Evolutionary conservation across 2,329 filamentous ascomycete genomes (phyloP).

Genomic region (Coniosporium tulheliwenetii): DNA sequence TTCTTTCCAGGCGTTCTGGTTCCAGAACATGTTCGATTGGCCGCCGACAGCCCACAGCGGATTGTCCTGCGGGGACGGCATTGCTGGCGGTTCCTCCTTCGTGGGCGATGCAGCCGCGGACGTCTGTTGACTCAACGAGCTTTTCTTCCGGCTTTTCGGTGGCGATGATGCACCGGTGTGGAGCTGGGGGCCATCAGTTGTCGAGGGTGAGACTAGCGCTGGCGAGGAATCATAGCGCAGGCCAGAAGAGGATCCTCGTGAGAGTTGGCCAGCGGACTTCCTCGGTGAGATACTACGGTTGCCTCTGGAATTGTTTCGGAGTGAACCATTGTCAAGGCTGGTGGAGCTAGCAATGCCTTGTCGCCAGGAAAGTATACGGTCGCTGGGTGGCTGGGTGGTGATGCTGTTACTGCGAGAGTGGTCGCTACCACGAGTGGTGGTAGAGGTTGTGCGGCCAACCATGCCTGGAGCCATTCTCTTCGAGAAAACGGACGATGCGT

Average conservation of each 20-base stretch:
- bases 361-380: conserved; percentile 80
- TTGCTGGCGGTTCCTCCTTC: conserved; percentile 1
- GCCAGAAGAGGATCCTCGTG: conserved; percentile 1
- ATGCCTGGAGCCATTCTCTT: conserved; percentile 47
- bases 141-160: no score
- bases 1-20: conserved; percentile 16
- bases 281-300: conserved; percentile 32
- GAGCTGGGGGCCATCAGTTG: background rate
- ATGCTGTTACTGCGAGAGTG: conserved; percentile 30
- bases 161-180: background rate
- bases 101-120: conserved; percentile 8
- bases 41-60: conserved; percentile 34
- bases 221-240: conserved; percentile 2
- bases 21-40: conserved; percentile 39
- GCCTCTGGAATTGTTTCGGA: conserved; percentile 11
- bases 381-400: conserved; percentile 38
- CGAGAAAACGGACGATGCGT: conserved; percentile 62
- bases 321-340: conserved; percentile 25
- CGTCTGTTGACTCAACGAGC: no score
- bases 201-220: conserved; percentile 1
- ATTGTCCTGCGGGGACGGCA: conserved; percentile 9
- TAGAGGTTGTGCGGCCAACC: conserved; percentile 32
- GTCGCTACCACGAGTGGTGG: conserved; percentile 37
- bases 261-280: background rate
- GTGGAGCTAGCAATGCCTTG: conserved; percentile 45